Conservation (phyloP, 1,139 yeast species). For the Magnusiomyces sp. region DNA sequence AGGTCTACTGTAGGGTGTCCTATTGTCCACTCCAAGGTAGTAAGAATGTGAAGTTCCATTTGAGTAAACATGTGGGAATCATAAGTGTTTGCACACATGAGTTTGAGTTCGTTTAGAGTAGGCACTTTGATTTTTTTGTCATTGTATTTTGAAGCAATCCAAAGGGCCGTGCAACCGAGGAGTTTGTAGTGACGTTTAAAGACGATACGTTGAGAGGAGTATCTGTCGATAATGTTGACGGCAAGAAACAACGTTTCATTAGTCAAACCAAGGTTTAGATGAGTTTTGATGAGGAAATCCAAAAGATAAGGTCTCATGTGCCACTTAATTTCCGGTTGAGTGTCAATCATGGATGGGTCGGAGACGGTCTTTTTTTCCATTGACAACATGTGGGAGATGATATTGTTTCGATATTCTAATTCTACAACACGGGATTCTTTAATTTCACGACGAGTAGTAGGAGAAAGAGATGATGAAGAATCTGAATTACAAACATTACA, state of each 20-base stretch:
- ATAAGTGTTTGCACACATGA: conserved; percentile 77
- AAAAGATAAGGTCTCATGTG: conserved; percentile 83
- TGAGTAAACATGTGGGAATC: conserved; percentile 89
- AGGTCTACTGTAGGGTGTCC: conserved; percentile 45
- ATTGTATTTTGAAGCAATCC: conserved; percentile 94
- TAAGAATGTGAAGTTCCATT: conserved; percentile 88
- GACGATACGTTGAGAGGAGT: conserved; percentile 86
- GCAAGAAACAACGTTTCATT: conserved; percentile 79
- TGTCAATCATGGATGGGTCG: conserved; percentile 59
- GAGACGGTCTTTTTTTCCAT: conserved; percentile 21
- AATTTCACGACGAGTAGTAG: too few relatives aligned
- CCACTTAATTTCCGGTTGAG: conserved; percentile 93
- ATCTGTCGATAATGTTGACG: conserved; percentile 76
- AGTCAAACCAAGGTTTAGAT: conserved; percentile 66
- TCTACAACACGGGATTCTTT: too few relatives aligned
- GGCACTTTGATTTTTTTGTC: conserved; percentile 87
- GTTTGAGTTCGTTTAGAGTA: conserved; percentile 62
- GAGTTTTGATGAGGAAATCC: conserved; percentile 77
- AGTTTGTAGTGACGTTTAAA: conserved; percentile 88
- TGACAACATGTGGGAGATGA: too few relatives aligned
- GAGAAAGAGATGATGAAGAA: too few relatives aligned
- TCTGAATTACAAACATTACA: too few relatives aligned
- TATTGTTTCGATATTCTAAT: too few relatives aligned
- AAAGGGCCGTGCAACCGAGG: conserved; percentile 86
- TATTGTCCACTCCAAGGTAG: conserved; percentile 80